These are phyloP conservation scores for Rhodamnia argentea DNA, from an alignment of 345 rosid genomes.

Conservation along the genomic window DNA sequence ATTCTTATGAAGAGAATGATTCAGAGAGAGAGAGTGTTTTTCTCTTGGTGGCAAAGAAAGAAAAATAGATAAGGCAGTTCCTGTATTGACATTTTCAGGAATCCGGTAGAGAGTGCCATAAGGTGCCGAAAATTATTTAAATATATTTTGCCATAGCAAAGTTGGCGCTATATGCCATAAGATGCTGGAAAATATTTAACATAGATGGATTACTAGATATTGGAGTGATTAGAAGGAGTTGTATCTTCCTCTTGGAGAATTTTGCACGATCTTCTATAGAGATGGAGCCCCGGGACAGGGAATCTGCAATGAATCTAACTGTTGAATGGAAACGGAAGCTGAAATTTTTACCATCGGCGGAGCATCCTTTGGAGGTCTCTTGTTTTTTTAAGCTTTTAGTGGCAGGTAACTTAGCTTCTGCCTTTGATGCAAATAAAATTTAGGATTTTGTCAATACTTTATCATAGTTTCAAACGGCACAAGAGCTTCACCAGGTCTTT, in stretches of 20 bases:
- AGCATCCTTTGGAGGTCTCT: conserved; percentile 21
- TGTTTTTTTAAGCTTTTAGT: conserved; percentile 20
- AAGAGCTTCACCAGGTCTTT: conserved; percentile 13
- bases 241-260: conserved; percentile 24
- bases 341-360: neutral
- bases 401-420: conserved; percentile 14
- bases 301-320: conserved; percentile 17
- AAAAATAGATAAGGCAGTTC: no score
- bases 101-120: no score
- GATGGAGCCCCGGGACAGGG: conserved; percentile 6
- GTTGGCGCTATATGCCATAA: no score
- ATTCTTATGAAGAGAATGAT: no score
- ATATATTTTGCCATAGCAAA: no score
- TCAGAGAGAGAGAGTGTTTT: no score
- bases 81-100: no score
- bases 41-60: no score
- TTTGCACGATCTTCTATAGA: conserved; percentile 12
- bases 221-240: conserved; percentile 14
- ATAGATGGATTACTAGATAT: conserved; percentile 1
- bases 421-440: conserved; percentile 1
- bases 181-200: no score
- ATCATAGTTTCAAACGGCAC: conserved; percentile 2
- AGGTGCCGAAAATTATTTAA: no score
- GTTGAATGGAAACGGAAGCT: conserved; percentile 22
- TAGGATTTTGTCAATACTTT: no score